Percentiles rank a stretch among this genome's conserved stretches.
These are phyloP conservation scores for Metschnikowia continentalis DNA, from an alignment of 805 yeast species.

Conservation along the genomic window DNA sequence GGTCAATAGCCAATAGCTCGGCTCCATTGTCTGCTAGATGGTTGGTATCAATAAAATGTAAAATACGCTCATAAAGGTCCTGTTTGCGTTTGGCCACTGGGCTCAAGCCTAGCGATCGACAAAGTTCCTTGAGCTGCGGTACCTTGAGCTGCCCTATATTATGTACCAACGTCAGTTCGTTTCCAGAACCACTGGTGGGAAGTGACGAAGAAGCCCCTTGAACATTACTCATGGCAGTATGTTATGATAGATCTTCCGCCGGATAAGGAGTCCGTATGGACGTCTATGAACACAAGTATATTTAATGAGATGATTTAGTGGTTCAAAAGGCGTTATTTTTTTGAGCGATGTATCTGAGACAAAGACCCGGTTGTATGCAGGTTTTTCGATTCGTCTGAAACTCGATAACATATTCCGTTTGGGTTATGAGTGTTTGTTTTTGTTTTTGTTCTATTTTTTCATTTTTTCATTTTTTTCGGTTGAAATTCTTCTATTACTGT, in stretches of 20 bases:
- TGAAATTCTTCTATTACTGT: neutral
- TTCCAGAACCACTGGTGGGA: neutral
- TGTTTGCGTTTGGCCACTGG: conserved; percentile 54
- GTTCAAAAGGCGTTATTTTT: neutral
- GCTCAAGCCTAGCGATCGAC: conserved; percentile 47
- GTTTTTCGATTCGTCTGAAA: neutral
- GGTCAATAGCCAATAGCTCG: conserved; percentile 42
- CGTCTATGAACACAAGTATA: neutral
- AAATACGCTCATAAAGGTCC: conserved; percentile 53
- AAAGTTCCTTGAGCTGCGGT: conserved; percentile 48
- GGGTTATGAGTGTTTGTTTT: neutral
- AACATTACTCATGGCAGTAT: conserved; percentile 1
- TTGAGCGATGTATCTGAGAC: conserved; percentile 4
- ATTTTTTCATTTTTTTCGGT: too few relatives aligned
- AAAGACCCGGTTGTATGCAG: neutral
- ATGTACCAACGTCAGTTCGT: conserved; percentile 1
- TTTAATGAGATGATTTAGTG: neutral
- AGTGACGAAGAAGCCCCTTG: neutral
- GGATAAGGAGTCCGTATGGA: neutral
- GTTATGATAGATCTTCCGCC: neutral
- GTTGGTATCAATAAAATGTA: conserved; percentile 42
- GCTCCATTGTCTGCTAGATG: conserved; percentile 35
- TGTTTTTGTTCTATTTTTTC: neutral
- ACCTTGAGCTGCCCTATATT: conserved; percentile 41
- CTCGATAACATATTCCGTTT: neutral